Percentiles rank a stretch among this genome's conserved stretches.
These are phyloP conservation scores for Candida incommunis DNA, from an alignment of 805 yeast genomes.

Conservation along the genomic window DNA sequence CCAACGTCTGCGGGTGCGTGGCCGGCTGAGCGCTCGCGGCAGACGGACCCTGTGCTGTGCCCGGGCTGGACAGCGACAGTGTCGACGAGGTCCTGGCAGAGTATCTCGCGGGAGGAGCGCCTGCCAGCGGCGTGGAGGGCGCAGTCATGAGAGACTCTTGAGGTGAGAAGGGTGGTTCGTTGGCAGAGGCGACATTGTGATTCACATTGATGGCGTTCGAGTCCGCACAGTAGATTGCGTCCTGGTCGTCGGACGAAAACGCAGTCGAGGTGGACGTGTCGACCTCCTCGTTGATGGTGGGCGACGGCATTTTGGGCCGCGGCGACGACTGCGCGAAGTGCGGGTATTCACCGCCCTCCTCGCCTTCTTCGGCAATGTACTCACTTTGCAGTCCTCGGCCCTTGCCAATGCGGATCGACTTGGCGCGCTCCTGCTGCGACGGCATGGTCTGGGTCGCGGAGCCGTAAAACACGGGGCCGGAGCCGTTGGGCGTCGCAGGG, in stretches of 20 bases:
- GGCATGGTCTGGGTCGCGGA: slow-evolving; percentile 1
- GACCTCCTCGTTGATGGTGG: not conserved
- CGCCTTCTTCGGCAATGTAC: slow-evolving; percentile 1
- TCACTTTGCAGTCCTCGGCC: not conserved
- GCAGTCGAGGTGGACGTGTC: not conserved
- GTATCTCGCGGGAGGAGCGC: not conserved
- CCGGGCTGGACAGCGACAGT: not conserved
- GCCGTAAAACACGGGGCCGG: slow-evolving; percentile 1
- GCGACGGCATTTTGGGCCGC: not conserved
- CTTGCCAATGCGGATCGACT: not conserved
- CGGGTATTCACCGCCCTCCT: not conserved
- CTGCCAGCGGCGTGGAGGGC: not conserved
- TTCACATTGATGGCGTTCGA: not conserved
- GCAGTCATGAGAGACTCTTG: not conserved
- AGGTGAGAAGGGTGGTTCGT: not conserved
- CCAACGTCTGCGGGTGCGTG: not conserved
- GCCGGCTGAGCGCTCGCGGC: not conserved
- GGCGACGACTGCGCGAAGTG: not conserved
- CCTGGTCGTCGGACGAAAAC: not conserved
- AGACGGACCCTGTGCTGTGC: not conserved
- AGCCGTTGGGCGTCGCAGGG: not conserved
- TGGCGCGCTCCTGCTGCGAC: not conserved
- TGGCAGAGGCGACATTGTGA: not conserved
- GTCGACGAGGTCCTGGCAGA: not conserved
- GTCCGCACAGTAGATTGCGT: not conserved